These are phyloP conservation scores for Pestalotiopsis sp. DNA, from an alignment of 2,329 filamentous ascomycete genomes.

Conservation along the genomic window DNA sequence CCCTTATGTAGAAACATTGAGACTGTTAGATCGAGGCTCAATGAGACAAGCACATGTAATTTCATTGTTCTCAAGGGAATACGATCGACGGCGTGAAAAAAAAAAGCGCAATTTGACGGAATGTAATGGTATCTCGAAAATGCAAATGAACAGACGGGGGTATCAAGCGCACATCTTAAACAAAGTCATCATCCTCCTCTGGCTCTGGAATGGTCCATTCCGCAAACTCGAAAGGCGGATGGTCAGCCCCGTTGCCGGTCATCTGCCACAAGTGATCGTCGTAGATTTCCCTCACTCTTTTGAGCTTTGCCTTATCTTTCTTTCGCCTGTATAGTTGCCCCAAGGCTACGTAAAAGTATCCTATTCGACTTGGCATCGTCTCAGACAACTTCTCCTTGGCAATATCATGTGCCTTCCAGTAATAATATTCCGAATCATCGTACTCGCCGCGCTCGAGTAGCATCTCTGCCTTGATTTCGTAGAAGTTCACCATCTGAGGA, in stretches of 20 bases:
- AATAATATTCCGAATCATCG: neutral
- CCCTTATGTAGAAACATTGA: too few species aligned
- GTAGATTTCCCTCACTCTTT: neutral
- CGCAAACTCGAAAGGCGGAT: too few species aligned
- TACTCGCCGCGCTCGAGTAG: neutral
- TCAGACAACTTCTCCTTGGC: neutral
- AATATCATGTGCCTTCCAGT: neutral
- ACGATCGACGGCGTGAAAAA: too few species aligned
- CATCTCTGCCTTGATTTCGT: neutral
- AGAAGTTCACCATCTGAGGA: neutral
- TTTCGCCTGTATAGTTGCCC: neutral
- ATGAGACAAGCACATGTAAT: too few species aligned
- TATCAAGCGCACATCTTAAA: too few species aligned
- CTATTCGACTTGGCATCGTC: neutral
- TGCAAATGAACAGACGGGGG: too few species aligned
- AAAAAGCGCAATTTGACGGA: too few species aligned
- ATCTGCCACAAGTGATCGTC: neutral
- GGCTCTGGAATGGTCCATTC: too few species aligned
- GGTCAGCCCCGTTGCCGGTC: neutral
- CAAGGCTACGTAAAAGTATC: neutral
- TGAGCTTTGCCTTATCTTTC: neutral
- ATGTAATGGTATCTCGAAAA: too few species aligned
- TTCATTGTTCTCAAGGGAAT: too few species aligned
- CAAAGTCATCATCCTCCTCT: too few species aligned
- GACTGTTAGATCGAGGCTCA: too few species aligned